A percentile compares a stretch with the other conserved stretches of the same genome.
phyloP scores from a whole-genome alignment of 164 flowering plant species.

The Amborella trichopoda region DNA sequence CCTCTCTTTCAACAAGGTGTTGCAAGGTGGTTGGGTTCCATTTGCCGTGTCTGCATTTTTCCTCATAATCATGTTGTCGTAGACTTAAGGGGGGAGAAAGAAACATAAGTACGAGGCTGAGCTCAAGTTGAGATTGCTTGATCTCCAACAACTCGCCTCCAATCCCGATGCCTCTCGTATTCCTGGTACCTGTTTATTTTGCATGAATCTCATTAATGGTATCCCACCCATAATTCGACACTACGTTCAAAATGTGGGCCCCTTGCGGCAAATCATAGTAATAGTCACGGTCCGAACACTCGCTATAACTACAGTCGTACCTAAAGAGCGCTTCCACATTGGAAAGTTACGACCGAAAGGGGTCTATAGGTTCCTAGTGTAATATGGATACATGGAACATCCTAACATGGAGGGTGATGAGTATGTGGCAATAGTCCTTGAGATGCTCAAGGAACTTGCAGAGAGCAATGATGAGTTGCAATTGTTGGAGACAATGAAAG shows the following conservation, averaged over 20 bases:
- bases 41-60: conserved; percentile 15
- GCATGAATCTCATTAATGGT: conserved; percentile 16
- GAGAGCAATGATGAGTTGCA: conserved; percentile 1
- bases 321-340: conserved; percentile 11
- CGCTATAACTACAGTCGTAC: conserved; percentile 9
- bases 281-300: conserved; percentile 7
- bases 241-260: conserved; percentile 9
- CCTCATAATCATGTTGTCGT: conserved; percentile 9
- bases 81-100: conserved; percentile 18
- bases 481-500: conserved; percentile 5
- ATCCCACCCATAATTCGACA: conserved; percentile 20
- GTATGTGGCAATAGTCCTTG: conserved; percentile 7
- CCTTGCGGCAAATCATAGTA: conserved; percentile 4
- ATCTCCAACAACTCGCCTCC: conserved; percentile 9
- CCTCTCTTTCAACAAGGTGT: conserved; percentile 17
- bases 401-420: conserved; percentile 10
- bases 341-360: conserved; percentile 8
- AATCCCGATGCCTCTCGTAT: conserved; percentile 1
- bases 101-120: conserved; percentile 10
- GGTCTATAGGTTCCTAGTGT: conserved; percentile 16
- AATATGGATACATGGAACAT: conserved; percentile 16
- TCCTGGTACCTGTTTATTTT: conserved; percentile 18
- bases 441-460: conserved; percentile 1
- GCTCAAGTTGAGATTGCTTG: conserved; percentile 7
- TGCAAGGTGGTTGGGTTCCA: conserved; percentile 20